Base-by-base conservation (phyloP, 2,329 filamentous ascomycete species). In the Colletotrichum euphorbiae region DNA sequence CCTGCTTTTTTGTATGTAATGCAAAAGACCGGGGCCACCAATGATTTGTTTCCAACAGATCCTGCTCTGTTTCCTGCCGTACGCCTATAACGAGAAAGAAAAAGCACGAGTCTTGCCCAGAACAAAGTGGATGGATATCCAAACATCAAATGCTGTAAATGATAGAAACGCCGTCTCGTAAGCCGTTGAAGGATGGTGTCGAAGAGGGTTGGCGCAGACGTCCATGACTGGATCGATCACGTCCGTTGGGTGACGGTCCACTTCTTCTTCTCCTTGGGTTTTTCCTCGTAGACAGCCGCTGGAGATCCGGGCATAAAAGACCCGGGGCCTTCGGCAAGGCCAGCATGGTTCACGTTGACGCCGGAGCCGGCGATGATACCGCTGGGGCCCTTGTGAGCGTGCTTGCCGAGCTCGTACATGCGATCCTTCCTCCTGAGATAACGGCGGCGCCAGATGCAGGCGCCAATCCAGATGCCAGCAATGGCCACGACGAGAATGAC, bases 401-500 rank as follows among this genome's bases (percentile, higher is more conserved):
- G 79, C 71, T 84, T 83, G 74, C 80, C 80, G 11, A 85, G 79
- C 36, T 83, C 81, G 71, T 83, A 83, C 73, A 85, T 82, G 45
- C 84, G 84, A 74, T 92, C 90, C 79, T 85, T 89, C 80, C 89
- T 91, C 71, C 88, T 88, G 71, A 93, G 83, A 78, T 94, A 91
- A 72, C 91, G 90, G 65, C 89, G 89, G 72, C 93, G 91, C 80
- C 93, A 88, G 77, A 91, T 87, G 74, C 90, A 88, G 43, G 90
- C 91, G 17, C 87, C 84, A 43, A 91, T 80, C 84, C 90, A 91
- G 74, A 93, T 86, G 65, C 83, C 83, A 13, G 85, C 80, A 69
- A 97, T 91, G 60, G 83, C 90, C 68, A 95, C 82, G 48, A 90
- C 85, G 31, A 97, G 84, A 70, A 95, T 82, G 71, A 93, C 89